phyloP scores from a whole-genome alignment of 805 yeast species.

The Lipomyces anomalus region DNA sequence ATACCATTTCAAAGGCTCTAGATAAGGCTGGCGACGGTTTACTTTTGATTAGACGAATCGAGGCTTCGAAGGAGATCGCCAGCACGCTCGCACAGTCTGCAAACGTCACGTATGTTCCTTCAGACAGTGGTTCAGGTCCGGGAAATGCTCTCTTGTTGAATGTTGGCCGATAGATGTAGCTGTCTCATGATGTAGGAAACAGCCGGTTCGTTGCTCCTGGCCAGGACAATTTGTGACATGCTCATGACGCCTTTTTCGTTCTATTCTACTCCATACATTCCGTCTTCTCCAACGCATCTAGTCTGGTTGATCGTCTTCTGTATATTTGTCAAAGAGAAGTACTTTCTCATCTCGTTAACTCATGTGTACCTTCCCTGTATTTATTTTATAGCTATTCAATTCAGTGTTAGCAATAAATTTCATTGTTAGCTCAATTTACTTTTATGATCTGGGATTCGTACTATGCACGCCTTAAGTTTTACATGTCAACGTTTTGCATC shows the following conservation, averaged over 20 bases:
- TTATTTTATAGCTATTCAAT: conserved; percentile 1
- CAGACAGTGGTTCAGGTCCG: conserved; percentile 30
- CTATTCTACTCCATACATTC: too few relatives aligned
- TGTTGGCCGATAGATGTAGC: conserved; percentile 34
- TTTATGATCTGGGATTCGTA: too few relatives aligned
- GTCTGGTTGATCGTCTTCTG: too few relatives aligned
- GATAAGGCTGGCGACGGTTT: conserved; percentile 94
- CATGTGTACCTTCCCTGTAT: not conserved
- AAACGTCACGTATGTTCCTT: conserved; percentile 85
- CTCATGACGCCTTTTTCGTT: too few relatives aligned
- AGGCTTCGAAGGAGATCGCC: conserved; percentile 95
- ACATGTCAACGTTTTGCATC: too few relatives aligned
- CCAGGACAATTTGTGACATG: too few relatives aligned
- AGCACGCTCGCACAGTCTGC: conserved; percentile 73
- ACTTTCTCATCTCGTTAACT: not conserved
- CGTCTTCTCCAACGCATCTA: too few relatives aligned
- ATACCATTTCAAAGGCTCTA: conserved; percentile 84
- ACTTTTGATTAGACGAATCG: conserved; percentile 86
- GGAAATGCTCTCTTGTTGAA: conserved; percentile 33
- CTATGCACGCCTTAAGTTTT: too few relatives aligned
- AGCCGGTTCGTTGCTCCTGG: too few relatives aligned
- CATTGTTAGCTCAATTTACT: too few relatives aligned
- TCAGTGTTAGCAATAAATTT: too few relatives aligned
- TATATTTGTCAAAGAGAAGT: not conserved
- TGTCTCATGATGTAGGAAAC: too few relatives aligned